Conservation (phyloP, 345 rosid species). For the Boechera retrofracta region DNA sequence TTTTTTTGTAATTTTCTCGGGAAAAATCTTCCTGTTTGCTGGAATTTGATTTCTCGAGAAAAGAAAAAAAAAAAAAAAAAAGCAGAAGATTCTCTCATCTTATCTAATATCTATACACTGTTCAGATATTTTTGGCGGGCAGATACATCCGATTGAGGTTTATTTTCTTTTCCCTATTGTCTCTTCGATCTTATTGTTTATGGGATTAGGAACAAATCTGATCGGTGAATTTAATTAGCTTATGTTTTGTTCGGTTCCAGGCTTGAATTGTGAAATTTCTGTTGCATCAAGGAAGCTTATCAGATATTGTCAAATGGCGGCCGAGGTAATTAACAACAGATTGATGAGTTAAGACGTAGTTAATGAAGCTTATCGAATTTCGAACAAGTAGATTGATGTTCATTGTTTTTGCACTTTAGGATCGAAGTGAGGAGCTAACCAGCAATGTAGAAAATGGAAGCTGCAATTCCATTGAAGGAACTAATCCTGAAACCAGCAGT, state of each 20-base stretch:
- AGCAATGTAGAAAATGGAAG: conserved; percentile 38
- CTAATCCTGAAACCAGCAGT: conserved; percentile 29
- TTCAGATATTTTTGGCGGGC: background rate
- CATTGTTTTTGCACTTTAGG: conserved; percentile 12
- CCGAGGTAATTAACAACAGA: conserved; percentile 26
- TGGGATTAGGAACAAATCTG: background rate
- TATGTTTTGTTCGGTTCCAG: conserved; percentile 1
- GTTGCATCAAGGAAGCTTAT: conserved; percentile 1
- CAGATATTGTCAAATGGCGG: conserved; percentile 34
- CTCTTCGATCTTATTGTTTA: conserved; percentile 1
- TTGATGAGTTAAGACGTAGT: background rate
- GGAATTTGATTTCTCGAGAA: conserved; percentile 22
- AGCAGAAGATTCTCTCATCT: background rate
- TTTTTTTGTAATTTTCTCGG: conserved; percentile 7
- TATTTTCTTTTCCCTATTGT: background rate
- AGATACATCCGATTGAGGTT: conserved; percentile 5
- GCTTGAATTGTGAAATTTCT: background rate
- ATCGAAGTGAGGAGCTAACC: conserved; percentile 38
- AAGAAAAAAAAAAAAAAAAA: background rate
- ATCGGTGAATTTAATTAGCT: background rate
- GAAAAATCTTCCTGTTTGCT: background rate
- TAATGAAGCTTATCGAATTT: conserved; percentile 1
- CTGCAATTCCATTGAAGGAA: conserved; percentile 29
- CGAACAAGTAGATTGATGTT: background rate
- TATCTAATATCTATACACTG: conserved; percentile 10